Base-by-base conservation (phyloP, 1,139 yeast species). In the Kurtzmaniella natalensis region DNA sequence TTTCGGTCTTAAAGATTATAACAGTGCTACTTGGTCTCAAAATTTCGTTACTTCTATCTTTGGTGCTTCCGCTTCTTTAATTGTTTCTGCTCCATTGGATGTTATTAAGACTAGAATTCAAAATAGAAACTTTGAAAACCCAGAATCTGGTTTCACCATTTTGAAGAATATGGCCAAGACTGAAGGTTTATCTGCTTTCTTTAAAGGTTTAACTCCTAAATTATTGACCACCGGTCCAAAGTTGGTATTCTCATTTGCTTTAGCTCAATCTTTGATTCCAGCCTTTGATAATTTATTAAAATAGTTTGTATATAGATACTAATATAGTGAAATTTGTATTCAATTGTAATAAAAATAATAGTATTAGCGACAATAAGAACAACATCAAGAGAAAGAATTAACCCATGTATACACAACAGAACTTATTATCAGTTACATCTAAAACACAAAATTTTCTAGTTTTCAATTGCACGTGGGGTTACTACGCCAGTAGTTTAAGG, bases 31-130 rank as follows among this genome's bases (percentile, higher is more conserved):
- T 22, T 92, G 97, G 97, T 48, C 76, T 34, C 97, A 92, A 65
- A 92, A 92, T 70, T 89, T 92, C 55, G 74, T 92, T 42, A 85
- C 97, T 20, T 92, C 98, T n/a, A 88, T 89, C 50, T 81, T 83
- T 52, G 99, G 99, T 61, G 99, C 99, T 21, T 85, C 95, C 39
- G 95, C 98, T 23, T 89, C 97, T 18, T 76, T 92, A 62, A 85
- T 92, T 57, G 97, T 92, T 24, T 83, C 95, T 50, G 99, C 98
- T 36, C 99, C 99, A 36, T 75, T 92, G 54, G 99, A 92, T 57
- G 99, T 92, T 42, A 92, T 92, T 64, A 92, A 92, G 75, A 92
- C 99, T 42, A 84, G 99, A 72, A 92, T 92, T 53, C 99, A 92
- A 69, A 92, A 92, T 73, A 81, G 78, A 64, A 87, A 84, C 72